Base-by-base conservation (phyloP, 257 asterid species). In the Lavandula angustifolia region DNA sequence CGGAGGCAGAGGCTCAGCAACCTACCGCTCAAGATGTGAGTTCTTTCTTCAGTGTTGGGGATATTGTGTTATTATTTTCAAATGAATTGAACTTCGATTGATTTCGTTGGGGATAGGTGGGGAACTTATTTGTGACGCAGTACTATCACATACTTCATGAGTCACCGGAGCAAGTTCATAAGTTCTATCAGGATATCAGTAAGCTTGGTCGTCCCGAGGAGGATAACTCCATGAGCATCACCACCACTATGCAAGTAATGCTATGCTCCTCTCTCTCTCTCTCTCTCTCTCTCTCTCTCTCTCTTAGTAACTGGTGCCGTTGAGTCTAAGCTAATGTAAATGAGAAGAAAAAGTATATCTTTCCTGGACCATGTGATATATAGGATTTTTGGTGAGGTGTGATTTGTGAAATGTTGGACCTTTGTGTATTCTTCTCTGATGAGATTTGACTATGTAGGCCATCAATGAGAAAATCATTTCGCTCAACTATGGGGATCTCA, bases 111-210 rank as follows among this genome's bases (percentile, higher is more conserved):
- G 7, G 70, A 12, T 70, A 92, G 99, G 96, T 92, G 32, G 99
- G 95, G 22, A 82, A 89, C 51, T 97, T 95, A 1, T 92, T 92
- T 47, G 97, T 81, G 66, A 85, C 85, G 76, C 97, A 92, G 81
- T 92, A 92, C 66, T 92, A 92, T 72, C 88, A 82, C 48, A 81
- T 89, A 71, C 84, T 92, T 81, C 90, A 81, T 63, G 87, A 80
- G 59, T 87, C 95, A 8, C 99, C 99, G 0, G 91, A 66, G 65
- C 87, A 82, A 1, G 99, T 83, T 50, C 67, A 73, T 66, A 78
- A 85, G 66, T 92, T 92, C 76, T 92, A 89, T 76, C 91, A 89
- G 84, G 97, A 92, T 46, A 67, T 50, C 44, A 92, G 99, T 68
- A 81, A 74, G 83, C 83, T 92, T 31, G 97, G 99, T 50, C 95